A percentile compares a stretch with the other conserved stretches of the same genome.
Evolutionary conservation across 768 basidiomycete genomes (phyloP).

Genomic region (Mycena galopus): DNA sequence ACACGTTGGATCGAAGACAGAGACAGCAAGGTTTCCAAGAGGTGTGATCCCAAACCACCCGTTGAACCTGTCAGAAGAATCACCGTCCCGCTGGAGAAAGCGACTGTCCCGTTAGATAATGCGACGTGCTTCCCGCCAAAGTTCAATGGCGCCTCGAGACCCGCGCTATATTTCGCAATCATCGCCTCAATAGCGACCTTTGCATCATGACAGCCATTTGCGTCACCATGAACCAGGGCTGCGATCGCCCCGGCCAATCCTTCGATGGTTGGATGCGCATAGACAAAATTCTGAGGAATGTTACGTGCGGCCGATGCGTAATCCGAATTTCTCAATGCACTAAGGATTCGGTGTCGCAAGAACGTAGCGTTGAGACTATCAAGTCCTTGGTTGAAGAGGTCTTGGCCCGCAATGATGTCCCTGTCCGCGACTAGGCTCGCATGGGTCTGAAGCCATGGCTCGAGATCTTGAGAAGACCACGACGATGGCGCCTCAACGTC

Average conservation of each 20-base stretch:
- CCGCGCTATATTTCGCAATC: constrained; percentile 51
- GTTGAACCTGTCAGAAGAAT: constrained; percentile 50
- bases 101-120: not conserved
- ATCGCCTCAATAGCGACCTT: constrained; percentile 47
- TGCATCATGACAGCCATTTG: too few species aligned
- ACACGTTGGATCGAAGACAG: constrained; percentile 36
- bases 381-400: constrained; percentile 52
- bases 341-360: constrained; percentile 53
- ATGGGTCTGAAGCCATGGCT: not conserved
- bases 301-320: not conserved
- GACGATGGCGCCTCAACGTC: not conserved
- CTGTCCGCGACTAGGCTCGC: not conserved
- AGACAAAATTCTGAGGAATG: not conserved
- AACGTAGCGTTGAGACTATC: constrained; percentile 55
- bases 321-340: constrained; percentile 41
- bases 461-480: not conserved
- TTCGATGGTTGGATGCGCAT: constrained; percentile 49
- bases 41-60: constrained; percentile 48
- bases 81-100: constrained; percentile 35
- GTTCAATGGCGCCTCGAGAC: constrained; percentile 29
- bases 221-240: not conserved
- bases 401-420: constrained; percentile 27
- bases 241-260: constrained; percentile 45
- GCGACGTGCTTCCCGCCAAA: constrained; percentile 33
- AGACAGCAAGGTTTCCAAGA: constrained; percentile 35